phyloP scores from a whole-genome alignment of 257 asterid genomes.

The Galeopsis tetrahit region DNA sequence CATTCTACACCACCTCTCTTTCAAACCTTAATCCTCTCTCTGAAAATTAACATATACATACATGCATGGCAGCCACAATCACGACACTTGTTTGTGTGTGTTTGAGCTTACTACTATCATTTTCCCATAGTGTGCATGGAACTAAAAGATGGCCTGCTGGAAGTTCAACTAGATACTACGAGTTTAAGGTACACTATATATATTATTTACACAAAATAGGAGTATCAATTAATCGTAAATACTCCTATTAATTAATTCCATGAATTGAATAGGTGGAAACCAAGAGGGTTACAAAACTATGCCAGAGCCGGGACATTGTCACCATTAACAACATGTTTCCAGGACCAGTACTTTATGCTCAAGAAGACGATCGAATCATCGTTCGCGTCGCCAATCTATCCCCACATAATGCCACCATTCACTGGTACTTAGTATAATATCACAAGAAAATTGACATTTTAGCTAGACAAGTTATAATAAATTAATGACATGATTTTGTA shows the following conservation, averaged over 20 bases:
- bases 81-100: slow-evolving; percentile 31
- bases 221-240: too few relatives aligned
- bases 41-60: too few relatives aligned
- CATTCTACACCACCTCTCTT: neutral
- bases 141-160: slow-evolving; percentile 47
- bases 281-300: slow-evolving; percentile 52
- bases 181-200: slow-evolving; percentile 67
- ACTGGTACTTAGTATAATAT: slow-evolving; percentile 46
- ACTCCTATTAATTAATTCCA: neutral
- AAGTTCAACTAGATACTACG: slow-evolving; percentile 52
- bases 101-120: slow-evolving; percentile 39
- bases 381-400: slow-evolving; percentile 49
- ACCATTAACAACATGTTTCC: slow-evolving; percentile 62
- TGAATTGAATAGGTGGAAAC: slow-evolving; percentile 49
- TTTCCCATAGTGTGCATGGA: slow-evolving; percentile 31
- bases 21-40: slow-evolving; percentile 23
- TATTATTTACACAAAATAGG: too few relatives aligned
- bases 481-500: too few relatives aligned
- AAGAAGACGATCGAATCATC: slow-evolving; percentile 61
- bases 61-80: slow-evolving; percentile 43
- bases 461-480: too few relatives aligned
- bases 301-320: slow-evolving; percentile 47
- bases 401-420: slow-evolving; percentile 64
- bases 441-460: too few relatives aligned
- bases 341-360: slow-evolving; percentile 67